Evolutionary conservation across 2,329 filamentous ascomycete species (phyloP).

Genomic region (Curvularia sp.): DNA sequence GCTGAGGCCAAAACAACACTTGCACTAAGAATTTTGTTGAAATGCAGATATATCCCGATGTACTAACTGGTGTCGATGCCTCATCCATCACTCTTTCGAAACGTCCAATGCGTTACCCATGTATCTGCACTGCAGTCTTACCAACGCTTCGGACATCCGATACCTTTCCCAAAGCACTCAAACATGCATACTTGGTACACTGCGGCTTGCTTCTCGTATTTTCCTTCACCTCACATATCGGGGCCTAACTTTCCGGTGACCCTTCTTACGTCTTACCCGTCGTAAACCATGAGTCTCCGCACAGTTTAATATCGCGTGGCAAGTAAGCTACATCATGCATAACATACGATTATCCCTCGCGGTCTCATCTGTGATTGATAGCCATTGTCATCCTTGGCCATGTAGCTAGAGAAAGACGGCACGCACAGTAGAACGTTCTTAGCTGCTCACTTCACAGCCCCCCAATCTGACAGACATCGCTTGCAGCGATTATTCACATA

Average conservation of each 20-base stretch:
- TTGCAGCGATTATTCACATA: not conserved
- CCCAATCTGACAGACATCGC: not conserved
- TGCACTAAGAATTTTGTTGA: not conserved
- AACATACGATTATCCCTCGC: not conserved
- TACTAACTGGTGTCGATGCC: not conserved
- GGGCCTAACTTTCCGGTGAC: not conserved
- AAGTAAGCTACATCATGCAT: not conserved
- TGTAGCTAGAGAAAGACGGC: not conserved
- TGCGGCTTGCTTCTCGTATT: not conserved
- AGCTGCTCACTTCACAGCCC: not conserved
- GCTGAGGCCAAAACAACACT: not conserved
- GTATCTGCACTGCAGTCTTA: not conserved
- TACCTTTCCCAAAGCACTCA: constrained; percentile 3
- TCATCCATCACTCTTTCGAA: not conserved
- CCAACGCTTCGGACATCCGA: not conserved
- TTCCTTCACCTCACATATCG: not conserved
- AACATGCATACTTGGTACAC: constrained; percentile 8
- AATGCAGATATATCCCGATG: not conserved
- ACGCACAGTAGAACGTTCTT: not conserved
- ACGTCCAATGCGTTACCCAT: constrained; percentile 1
- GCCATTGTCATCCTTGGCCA: not conserved
- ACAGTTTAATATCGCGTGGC: not conserved
- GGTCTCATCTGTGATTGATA: not conserved
- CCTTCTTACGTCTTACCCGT: not conserved
- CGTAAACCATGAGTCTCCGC: not conserved